Conservation (phyloP, 2,329 filamentous ascomycete genomes). For the Exophiala phaeomuriformis region DNA sequence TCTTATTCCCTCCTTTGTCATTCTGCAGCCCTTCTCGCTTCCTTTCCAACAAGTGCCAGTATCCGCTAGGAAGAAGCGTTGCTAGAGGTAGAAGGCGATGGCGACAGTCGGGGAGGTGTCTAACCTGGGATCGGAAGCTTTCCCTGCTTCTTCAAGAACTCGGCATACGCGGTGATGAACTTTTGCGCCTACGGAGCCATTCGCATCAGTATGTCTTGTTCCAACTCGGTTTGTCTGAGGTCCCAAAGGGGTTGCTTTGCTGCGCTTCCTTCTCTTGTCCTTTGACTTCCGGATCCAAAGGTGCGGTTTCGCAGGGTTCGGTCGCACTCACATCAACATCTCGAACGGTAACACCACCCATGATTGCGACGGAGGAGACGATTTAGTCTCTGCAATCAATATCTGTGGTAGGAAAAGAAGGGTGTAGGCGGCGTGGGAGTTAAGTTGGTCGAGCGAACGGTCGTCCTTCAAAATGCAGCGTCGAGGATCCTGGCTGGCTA, state of each 20-base stretch:
- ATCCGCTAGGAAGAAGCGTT: neutral
- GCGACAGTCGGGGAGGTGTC: constrained; percentile 1
- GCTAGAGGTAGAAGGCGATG: neutral
- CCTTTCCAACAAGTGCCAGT: no score
- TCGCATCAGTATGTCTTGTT: constrained; percentile 9
- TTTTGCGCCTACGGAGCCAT: constrained; percentile 50
- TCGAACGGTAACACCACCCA: constrained; percentile 61
- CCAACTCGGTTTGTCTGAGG: neutral
- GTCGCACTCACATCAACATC: constrained; percentile 54
- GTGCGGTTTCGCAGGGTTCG: constrained; percentile 17
- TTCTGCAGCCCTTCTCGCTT: neutral
- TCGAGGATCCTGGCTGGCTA: constrained; percentile 2
- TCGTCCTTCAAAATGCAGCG: constrained; percentile 3
- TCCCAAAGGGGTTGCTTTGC: neutral
- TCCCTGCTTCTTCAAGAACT: constrained; percentile 64
- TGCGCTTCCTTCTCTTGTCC: neutral
- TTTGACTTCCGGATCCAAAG: neutral
- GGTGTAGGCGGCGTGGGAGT: neutral
- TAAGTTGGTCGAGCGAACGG: constrained; percentile 2
- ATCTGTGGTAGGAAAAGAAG: constrained; percentile 6
- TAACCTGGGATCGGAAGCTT: constrained; percentile 62
- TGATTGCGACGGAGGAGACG: constrained; percentile 44
- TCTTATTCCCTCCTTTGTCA: neutral
- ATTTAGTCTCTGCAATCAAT: constrained; percentile 17
- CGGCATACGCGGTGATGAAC: constrained; percentile 61